Conservation (phyloP, 148 eudicot genomes). For the Vaccinium darrowii region DNA sequence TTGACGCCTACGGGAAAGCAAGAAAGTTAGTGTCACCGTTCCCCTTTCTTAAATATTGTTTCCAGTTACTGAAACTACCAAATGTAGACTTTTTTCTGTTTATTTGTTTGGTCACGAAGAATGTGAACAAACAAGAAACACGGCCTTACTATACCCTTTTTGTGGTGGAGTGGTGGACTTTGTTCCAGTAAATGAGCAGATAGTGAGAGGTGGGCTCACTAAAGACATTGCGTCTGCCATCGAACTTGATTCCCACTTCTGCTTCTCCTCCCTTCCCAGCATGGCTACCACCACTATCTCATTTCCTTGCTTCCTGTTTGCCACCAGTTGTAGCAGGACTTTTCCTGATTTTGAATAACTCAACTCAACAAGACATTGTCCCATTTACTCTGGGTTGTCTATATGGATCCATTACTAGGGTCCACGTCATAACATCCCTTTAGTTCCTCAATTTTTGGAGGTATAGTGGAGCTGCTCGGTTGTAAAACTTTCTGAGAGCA, state of each 20-base stretch:
- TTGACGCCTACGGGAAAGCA: slow-evolving; percentile 84
- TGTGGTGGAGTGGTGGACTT: background rate
- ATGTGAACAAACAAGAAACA: background rate
- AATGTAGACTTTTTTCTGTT: background rate
- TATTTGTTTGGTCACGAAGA: background rate
- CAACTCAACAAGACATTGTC: background rate
- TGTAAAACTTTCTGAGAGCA: too few relatives aligned
- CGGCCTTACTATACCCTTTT: background rate
- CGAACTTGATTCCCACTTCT: background rate
- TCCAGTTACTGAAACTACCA: background rate
- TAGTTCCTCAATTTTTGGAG: too few relatives aligned
- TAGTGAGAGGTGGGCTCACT: background rate
- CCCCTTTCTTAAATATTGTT: background rate
- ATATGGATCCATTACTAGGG: background rate
- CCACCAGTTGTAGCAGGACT: background rate
- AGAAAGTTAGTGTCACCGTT: slow-evolving; percentile 48
- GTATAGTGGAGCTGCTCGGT: too few relatives aligned
- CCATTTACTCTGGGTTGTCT: background rate
- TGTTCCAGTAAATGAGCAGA: background rate
- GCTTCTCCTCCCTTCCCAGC: background rate
- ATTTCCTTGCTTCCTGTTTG: slow-evolving; percentile 3
- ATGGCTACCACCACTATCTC: background rate
- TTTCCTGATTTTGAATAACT: background rate
- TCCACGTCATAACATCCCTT: too few relatives aligned
- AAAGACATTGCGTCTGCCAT: background rate